phyloP scores from a whole-genome alignment of 1,284 basidiomycete genomes.

The Ganoderma boninense region DNA sequence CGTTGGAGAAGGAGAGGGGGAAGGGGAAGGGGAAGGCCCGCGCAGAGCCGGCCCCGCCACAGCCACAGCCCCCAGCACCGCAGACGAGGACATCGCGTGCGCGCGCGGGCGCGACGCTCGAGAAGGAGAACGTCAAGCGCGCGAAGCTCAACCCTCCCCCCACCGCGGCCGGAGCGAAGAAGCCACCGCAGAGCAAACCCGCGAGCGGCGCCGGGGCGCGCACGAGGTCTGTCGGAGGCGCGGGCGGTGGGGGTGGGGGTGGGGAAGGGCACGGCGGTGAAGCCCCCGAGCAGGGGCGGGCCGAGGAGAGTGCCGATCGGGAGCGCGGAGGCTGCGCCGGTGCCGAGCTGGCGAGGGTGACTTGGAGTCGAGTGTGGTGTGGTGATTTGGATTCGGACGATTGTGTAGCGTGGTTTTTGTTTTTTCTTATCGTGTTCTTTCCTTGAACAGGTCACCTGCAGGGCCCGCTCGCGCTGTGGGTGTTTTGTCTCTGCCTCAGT shows the following conservation, averaged over 20 bases:
- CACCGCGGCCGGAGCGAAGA: slow-evolving; percentile 7
- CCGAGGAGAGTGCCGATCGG: slow-evolving; percentile 65
- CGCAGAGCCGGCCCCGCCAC: slow-evolving; percentile 21
- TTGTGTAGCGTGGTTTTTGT: not conserved
- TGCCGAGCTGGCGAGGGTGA: slow-evolving; percentile 45
- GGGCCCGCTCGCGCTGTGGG: not conserved
- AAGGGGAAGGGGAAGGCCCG: slow-evolving; percentile 53
- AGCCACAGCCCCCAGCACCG: not conserved
- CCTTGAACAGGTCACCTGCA: not conserved
- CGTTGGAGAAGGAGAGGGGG: slow-evolving; percentile 18
- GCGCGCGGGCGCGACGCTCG: slow-evolving; percentile 29
- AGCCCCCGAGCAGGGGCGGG: slow-evolving; percentile 45
- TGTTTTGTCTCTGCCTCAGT: not conserved
- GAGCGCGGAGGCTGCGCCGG: slow-evolving; percentile 61
- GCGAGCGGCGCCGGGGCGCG: slow-evolving; percentile 6
- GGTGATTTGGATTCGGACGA: not conserved
- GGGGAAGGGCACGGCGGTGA: slow-evolving; percentile 15
- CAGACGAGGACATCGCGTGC: slow-evolving; percentile 20
- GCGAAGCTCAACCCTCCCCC: slow-evolving; percentile 30
- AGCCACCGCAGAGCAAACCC: not conserved
- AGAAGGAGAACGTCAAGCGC: slow-evolving; percentile 40
- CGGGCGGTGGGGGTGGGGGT: not conserved
- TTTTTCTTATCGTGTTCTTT: not conserved
- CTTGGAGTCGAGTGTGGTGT: not conserved
- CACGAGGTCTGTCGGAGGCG: not conserved